Evolutionary conservation across 169 alveolate genomes (phyloP), one percentile per base, ranked within the genome.

Genomic region (Plasmodium vivax): DNA sequence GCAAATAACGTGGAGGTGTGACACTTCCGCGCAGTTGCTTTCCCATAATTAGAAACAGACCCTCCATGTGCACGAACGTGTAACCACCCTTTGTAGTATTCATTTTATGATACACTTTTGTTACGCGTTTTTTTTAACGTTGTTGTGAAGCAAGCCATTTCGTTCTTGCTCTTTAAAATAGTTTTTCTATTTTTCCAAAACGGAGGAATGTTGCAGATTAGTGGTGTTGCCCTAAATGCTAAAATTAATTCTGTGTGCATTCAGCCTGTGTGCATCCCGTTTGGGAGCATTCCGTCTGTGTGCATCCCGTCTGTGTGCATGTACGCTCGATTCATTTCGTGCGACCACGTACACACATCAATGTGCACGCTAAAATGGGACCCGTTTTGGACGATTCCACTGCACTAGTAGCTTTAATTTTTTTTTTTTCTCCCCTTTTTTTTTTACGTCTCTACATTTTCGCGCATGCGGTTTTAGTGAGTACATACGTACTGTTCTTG

Each of bases 341-440:
- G 14, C 23, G 27, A 79, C 32, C 32, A 77, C 51, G 8, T 77
- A 77, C 47, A 77, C 36, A 77, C 23, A 77, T 77, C n/a, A 9
- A 27, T 77, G 36, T 27, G 51, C 51, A 45, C 54, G 12, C 10
- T 45, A 45, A 45, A 9, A 7, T 45, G 8, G 54, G 54, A 45
- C 54, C 54, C 54, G 54, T 45, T 45, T 45, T 45, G 54, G 54
- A 45, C 12, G 54, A 45, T 45, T 45, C 16, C 54, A 45, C 16
- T 34, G 56, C 56, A 80, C 14, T 80, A 41, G 45, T 23, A 75
- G 45, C 45, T 75, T 75, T 75, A n/a, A n/a, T 75, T 75, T 75
- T 75, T 75, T 75, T 75, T 75, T 75, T 75, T 30, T 75, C 19
- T 30, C 19, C 1, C 10, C 14, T 5, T 27, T 32, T 75, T 45